Percentiles rank a stretch among this genome's conserved stretches.
Conservation (phyloP, 2,329 filamentous ascomycete species). For the Epichloe amarillans region DNA sequence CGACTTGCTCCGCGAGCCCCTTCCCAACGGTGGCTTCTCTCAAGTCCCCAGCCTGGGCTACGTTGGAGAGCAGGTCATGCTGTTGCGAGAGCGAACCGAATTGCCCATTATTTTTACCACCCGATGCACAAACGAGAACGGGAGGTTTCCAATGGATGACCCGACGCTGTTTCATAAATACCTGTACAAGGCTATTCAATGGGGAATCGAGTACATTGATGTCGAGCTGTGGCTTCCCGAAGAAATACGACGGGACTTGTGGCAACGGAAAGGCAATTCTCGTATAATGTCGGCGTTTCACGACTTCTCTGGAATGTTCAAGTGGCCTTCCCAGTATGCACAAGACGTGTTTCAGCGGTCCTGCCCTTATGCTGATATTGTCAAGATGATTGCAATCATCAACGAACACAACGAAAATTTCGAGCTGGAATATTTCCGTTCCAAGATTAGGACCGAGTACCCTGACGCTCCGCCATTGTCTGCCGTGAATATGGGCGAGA, state of each 20-base stretch:
- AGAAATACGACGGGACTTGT: slow-evolving; percentile 53
- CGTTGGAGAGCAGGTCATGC: slow-evolving; percentile 76
- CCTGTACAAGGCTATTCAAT: slow-evolving; percentile 72
- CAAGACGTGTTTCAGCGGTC: slow-evolving; percentile 60
- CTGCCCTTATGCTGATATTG: slow-evolving; percentile 64
- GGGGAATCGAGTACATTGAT: slow-evolving; percentile 83
- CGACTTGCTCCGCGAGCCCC: slow-evolving; percentile 63
- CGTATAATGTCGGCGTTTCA: slow-evolving; percentile 88
- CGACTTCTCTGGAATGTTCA: slow-evolving; percentile 74
- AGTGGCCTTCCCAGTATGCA: slow-evolving; percentile 64
- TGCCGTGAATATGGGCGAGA: slow-evolving; percentile 75
- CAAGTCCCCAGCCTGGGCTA: slow-evolving; percentile 67
- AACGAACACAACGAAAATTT: slow-evolving; percentile 77
- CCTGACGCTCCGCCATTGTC: slow-evolving; percentile 61
- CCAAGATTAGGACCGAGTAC: slow-evolving; percentile 56
- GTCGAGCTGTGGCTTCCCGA: slow-evolving; percentile 81
- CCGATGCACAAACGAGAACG: slow-evolving; percentile 69
- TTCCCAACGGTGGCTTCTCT: slow-evolving; percentile 46
- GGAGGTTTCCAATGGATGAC: slow-evolving; percentile 72
- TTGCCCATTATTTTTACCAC: slow-evolving; percentile 86
- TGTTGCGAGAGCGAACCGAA: slow-evolving; percentile 69
- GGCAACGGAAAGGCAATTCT: slow-evolving; percentile 59
- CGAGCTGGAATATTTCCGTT: slow-evolving; percentile 79
- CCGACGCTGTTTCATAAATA: slow-evolving; percentile 64
- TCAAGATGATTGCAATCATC: slow-evolving; percentile 84